Percentiles rank a stretch among this genome's conserved stretches.
phyloP scores from a whole-genome alignment of 2,329 filamentous ascomycete species.

The Harringtonia lauricola region DNA sequence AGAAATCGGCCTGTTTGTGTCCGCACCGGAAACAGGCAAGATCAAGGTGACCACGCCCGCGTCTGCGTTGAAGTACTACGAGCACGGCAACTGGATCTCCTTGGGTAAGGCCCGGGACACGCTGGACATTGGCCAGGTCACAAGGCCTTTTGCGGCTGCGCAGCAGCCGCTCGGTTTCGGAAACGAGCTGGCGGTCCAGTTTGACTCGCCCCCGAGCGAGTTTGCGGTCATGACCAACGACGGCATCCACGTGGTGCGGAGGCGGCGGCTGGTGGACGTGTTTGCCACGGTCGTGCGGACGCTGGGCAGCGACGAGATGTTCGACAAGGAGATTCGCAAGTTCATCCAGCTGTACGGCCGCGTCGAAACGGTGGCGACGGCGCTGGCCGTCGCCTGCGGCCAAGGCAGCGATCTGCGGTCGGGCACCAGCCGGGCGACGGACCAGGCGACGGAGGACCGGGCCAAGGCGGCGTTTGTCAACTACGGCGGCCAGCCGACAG shows the following conservation, averaged over 20 bases:
- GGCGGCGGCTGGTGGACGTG: slow-evolving; percentile 79
- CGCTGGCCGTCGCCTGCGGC: slow-evolving; percentile 87
- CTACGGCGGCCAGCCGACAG: slow-evolving; percentile 75
- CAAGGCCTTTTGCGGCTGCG: slow-evolving; percentile 59
- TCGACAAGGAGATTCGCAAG: slow-evolving; percentile 71
- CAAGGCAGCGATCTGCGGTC: slow-evolving; percentile 69
- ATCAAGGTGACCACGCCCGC: slow-evolving; percentile 51
- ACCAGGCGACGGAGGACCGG: slow-evolving; percentile 75
- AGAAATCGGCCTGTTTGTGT: slow-evolving; percentile 57
- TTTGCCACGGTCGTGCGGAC: slow-evolving; percentile 74
- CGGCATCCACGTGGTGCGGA: slow-evolving; percentile 75
- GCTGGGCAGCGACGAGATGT: slow-evolving; percentile 63
- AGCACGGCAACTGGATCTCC: slow-evolving; percentile 71
- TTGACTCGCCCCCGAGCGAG: slow-evolving; percentile 70
- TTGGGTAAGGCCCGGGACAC: slow-evolving; percentile 53
- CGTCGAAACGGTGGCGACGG: slow-evolving; percentile 79
- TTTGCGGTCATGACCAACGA: slow-evolving; percentile 86
- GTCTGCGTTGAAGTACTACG: slow-evolving; percentile 53
- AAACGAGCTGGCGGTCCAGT: slow-evolving; percentile 94
- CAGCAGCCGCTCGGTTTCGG: slow-evolving; percentile 68
- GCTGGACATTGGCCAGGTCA: slow-evolving; percentile 70
- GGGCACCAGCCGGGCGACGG: slow-evolving; percentile 65
- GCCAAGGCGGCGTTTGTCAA: slow-evolving; percentile 86
- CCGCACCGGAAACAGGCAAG: slow-evolving; percentile 79
- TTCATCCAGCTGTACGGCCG: slow-evolving; percentile 82